These are phyloP conservation scores for Marchantia paleacea DNA, from an alignment of 225 moss, liverwort and hornwort genomes.

Conservation along the genomic window DNA sequence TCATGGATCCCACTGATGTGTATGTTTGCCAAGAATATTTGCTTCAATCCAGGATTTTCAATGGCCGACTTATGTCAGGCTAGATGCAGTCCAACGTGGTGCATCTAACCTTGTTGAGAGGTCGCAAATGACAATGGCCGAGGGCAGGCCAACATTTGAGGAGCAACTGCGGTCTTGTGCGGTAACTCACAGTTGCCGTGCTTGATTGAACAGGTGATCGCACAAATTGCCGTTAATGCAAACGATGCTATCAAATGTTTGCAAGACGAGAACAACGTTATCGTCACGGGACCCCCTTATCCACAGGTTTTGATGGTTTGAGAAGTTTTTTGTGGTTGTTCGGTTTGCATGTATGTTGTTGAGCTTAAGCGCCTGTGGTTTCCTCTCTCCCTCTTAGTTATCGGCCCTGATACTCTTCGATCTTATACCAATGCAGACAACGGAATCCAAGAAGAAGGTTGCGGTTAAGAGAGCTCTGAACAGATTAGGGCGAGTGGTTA, in stretches of 20 bases:
- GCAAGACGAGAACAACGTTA: conserved; percentile 28
- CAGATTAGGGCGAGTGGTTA: conserved; percentile 35
- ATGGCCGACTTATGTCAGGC: too few species aligned
- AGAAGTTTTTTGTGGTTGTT: too few species aligned
- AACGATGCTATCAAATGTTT: conserved; percentile 38
- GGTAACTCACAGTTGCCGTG: not conserved
- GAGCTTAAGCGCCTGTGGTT: not conserved
- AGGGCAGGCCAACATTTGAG: too few species aligned
- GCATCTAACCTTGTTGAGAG: too few species aligned
- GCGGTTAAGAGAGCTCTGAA: conserved; percentile 40
- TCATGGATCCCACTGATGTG: too few species aligned
- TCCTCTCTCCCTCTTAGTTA: not conserved
- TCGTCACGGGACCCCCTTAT: conserved; percentile 20
- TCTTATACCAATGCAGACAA: conserved; percentile 25
- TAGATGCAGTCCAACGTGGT: too few species aligned
- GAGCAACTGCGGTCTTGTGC: not conserved
- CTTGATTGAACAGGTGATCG: conserved; percentile 24
- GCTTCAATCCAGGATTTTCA: too few species aligned
- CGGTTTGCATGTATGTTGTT: not conserved
- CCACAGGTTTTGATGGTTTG: conserved; percentile 27
- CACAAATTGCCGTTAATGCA: conserved; percentile 22
- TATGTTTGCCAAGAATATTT: too few species aligned
- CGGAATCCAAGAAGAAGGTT: conserved; percentile 28
- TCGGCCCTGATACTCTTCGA: not conserved
- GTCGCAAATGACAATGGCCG: too few species aligned